A percentile compares a stretch with the other conserved stretches of the same genome.
Evolutionary conservation across 495 filamentous ascomycete genomes (phyloP).

Genomic region (Penicillium longicatenatum): DNA sequence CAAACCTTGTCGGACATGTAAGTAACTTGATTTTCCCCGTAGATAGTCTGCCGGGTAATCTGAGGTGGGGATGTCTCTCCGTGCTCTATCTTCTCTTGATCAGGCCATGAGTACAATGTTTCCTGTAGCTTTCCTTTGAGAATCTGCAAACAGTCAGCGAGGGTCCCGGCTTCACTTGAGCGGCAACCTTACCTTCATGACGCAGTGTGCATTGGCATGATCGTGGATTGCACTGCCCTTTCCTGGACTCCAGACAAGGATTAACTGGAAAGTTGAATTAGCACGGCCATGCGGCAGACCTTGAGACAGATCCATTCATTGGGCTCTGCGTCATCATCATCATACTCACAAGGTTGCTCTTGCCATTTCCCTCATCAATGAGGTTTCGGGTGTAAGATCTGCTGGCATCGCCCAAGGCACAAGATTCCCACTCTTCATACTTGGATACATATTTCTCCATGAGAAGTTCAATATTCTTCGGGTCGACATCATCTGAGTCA

Average conservation of each 20-base stretch:
- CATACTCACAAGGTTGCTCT: conserved; percentile 75
- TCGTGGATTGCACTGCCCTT: conserved; percentile 85
- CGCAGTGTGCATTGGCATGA: conserved; percentile 80
- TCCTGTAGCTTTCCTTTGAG: conserved; percentile 77
- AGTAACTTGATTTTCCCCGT: conserved; percentile 65
- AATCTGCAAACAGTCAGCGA: conserved; percentile 42
- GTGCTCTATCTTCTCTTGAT: conserved; percentile 44
- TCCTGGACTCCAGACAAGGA: conserved; percentile 93
- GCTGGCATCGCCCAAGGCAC: conserved; percentile 64
- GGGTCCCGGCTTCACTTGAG: background rate
- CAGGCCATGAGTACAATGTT: conserved; percentile 76
- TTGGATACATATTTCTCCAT: conserved; percentile 74
- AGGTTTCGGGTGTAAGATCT: conserved; percentile 83
- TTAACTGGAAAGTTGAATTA: conserved; percentile 51
- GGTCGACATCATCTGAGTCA: conserved; percentile 76
- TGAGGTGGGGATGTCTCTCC: conserved; percentile 51
- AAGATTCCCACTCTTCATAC: conserved; percentile 68
- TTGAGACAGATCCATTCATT: background rate
- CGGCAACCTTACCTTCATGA: conserved; percentile 49
- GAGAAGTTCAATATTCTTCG: conserved; percentile 61
- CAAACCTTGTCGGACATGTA: conserved; percentile 78
- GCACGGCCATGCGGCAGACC: background rate
- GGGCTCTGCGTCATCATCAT: background rate
- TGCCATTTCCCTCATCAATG: conserved; percentile 88
- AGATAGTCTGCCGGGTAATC: conserved; percentile 46